A percentile compares a stretch with the other conserved stretches of the same genome.
Conservation (phyloP, 2,329 filamentous ascomycete species). For the Metarhizium anisopliae region DNA sequence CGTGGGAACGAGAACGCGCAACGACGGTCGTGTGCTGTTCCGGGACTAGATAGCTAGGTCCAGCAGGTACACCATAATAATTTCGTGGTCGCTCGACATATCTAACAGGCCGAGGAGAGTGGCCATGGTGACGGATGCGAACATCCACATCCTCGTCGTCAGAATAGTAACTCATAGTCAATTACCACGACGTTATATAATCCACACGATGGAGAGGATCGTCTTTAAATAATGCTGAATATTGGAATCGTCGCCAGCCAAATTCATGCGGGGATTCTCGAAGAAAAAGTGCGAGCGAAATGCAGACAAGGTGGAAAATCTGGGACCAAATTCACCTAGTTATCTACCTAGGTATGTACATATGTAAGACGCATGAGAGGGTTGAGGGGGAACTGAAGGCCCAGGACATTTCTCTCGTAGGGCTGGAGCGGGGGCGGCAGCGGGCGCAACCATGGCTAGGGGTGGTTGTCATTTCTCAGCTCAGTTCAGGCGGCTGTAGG, state of each 20-base stretch:
- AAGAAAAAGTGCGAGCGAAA: no score
- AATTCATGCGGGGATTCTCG: no score
- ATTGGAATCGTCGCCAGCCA: no score
- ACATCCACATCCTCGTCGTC: conserved; percentile 49
- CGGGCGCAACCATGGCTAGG: background rate
- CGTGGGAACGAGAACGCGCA: conserved; percentile 27
- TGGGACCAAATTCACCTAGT: no score
- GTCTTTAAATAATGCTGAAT: no score
- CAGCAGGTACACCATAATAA: conserved; percentile 31
- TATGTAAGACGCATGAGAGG: no score
- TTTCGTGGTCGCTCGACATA: conserved; percentile 35
- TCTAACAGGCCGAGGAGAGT: conserved; percentile 31
- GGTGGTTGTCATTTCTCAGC: background rate
- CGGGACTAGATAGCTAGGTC: conserved; percentile 32
- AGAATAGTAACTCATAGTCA: conserved; percentile 30
- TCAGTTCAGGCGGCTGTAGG: background rate
- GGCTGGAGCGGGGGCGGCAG: conserved; percentile 3
- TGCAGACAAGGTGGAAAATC: no score
- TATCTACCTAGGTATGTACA: no score
- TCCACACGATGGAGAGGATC: conserved; percentile 16
- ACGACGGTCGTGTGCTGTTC: conserved; percentile 38
- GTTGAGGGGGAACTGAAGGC: no score
- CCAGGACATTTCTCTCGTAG: background rate
- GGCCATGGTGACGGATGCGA: conserved; percentile 32
- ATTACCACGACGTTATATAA: background rate